A percentile compares a stretch with the other conserved stretches of the same genome.
Evolutionary conservation across 805 yeast species (phyloP).

Genomic region (Blastobotrys chiropterorum): DNA sequence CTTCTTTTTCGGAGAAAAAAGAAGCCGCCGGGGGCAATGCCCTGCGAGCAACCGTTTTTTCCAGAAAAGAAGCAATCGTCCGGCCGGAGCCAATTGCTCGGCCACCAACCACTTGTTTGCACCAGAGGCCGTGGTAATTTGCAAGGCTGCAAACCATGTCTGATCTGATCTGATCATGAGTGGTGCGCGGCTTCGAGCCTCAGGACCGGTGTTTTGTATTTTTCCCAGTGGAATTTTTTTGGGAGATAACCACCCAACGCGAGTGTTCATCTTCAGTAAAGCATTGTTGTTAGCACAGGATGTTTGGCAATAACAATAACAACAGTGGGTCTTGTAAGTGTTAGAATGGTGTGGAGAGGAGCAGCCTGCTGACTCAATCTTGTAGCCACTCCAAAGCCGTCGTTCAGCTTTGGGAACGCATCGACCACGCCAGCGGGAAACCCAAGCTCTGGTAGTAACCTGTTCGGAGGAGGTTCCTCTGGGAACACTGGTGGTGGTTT

Average conservation of each 20-base stretch:
- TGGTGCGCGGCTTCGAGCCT: too few relatives aligned
- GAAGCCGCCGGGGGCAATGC: too few relatives aligned
- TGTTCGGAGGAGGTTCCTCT: not conserved
- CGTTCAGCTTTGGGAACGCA: slow-evolving; percentile 2
- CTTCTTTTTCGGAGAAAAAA: too few relatives aligned
- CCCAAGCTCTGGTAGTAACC: slow-evolving; percentile 3
- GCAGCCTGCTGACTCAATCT: not conserved
- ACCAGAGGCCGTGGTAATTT: too few relatives aligned
- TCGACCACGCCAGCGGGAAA: slow-evolving; percentile 16
- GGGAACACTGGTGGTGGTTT: not conserved
- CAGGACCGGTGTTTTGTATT: too few relatives aligned
- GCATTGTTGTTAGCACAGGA: not conserved
- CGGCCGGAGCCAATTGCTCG: too few relatives aligned
- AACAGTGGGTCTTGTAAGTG: not conserved
- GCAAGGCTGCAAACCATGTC: not conserved
- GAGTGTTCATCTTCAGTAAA: not conserved
- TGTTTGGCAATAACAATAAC: slow-evolving; percentile 1
- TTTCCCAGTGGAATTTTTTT: too few relatives aligned
- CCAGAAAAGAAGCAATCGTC: too few relatives aligned
- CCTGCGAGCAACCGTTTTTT: too few relatives aligned
- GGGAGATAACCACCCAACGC: not conserved
- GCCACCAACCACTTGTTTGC: too few relatives aligned
- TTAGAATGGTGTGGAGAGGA: not conserved
- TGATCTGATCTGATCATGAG: too few relatives aligned
- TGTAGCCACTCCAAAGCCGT: slow-evolving; percentile 5